Conservation (phyloP, 768 basidiomycete genomes). For the Leccinum uliginosum region DNA sequence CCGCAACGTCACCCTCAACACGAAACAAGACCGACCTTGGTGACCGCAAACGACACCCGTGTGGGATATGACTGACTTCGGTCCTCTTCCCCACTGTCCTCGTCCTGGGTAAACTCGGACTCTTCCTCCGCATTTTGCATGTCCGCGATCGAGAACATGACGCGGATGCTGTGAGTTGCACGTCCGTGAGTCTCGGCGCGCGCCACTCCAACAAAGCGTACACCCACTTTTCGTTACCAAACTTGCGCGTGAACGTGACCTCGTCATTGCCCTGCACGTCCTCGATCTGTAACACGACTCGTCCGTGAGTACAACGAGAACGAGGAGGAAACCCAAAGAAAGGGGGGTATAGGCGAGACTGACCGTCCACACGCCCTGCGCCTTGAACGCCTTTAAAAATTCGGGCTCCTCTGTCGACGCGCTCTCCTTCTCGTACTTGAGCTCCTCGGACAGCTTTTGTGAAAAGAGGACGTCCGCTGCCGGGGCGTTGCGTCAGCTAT, state of each 20-base stretch:
- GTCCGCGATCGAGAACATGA: constrained; percentile 2
- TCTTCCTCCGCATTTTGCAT: constrained; percentile 19
- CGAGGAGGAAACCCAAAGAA: too few relatives aligned
- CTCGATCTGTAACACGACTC: constrained; percentile 48
- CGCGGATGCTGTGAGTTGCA: constrained; percentile 56
- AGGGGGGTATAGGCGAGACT: not conserved
- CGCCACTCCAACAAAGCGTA: too few relatives aligned
- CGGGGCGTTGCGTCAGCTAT: not conserved
- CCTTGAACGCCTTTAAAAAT: constrained; percentile 73
- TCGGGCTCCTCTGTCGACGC: constrained; percentile 51
- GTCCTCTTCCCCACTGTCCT: constrained; percentile 29
- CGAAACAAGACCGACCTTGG: constrained; percentile 53
- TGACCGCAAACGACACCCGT: constrained; percentile 77
- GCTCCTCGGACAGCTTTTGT: constrained; percentile 74
- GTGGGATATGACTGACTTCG: constrained; percentile 55
- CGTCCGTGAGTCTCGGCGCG: not conserved
- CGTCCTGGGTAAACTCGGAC: constrained; percentile 24
- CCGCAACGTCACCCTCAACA: not conserved
- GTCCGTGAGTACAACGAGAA: not conserved
- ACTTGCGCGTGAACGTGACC: constrained; percentile 73
- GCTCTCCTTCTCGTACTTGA: constrained; percentile 78
- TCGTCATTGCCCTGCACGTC: constrained; percentile 76
- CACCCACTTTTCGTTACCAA: constrained; percentile 85
- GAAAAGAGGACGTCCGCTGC: constrained; percentile 72
- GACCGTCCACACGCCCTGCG: constrained; percentile 76